A percentile compares a stretch with the other conserved stretches of the same genome.
These are phyloP conservation scores for Castanea crenata DNA, from an alignment of 306 rosid species.

Conservation along the genomic window DNA sequence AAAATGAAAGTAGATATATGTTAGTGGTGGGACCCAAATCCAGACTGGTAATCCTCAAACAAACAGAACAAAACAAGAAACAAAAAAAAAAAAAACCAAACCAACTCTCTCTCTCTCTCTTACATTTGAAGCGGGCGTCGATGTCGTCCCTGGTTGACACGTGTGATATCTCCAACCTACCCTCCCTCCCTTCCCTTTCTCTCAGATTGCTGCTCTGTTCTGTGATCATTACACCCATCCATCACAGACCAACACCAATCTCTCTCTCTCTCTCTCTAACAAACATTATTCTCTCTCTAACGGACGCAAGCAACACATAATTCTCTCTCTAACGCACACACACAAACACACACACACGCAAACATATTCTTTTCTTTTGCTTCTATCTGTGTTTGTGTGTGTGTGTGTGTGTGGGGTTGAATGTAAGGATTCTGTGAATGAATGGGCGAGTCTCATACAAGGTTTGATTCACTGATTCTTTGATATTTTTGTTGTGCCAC, in stretches of 20 bases:
- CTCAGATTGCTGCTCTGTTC: too few relatives aligned
- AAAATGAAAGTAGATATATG: neutral
- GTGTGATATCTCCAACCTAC: conserved; percentile 10
- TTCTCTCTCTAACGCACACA: neutral
- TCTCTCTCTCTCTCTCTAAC: neutral
- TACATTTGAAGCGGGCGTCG: conserved; percentile 40
- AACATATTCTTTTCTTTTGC: neutral
- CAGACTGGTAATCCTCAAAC: conserved; percentile 19
- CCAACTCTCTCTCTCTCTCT: neutral
- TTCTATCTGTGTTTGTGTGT: neutral
- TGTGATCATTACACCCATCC: too few relatives aligned
- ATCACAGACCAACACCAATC: too few relatives aligned
- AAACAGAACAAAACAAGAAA: too few relatives aligned
- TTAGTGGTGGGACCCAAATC: conserved; percentile 12
- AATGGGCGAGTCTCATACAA: neutral
- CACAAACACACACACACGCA: neutral
- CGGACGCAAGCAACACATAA: too few relatives aligned
- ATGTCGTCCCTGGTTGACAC: conserved; percentile 14
- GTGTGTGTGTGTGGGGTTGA: neutral
- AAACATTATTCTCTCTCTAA: neutral
- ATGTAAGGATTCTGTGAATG: neutral
- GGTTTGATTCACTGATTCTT: conserved; percentile 9
- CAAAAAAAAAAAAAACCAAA: too few relatives aligned
- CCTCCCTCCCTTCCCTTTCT: neutral
- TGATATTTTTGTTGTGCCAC: neutral